phyloP scores from a whole-genome alignment of 75 land plant genomes.

The Pinus tabuliformis region DNA sequence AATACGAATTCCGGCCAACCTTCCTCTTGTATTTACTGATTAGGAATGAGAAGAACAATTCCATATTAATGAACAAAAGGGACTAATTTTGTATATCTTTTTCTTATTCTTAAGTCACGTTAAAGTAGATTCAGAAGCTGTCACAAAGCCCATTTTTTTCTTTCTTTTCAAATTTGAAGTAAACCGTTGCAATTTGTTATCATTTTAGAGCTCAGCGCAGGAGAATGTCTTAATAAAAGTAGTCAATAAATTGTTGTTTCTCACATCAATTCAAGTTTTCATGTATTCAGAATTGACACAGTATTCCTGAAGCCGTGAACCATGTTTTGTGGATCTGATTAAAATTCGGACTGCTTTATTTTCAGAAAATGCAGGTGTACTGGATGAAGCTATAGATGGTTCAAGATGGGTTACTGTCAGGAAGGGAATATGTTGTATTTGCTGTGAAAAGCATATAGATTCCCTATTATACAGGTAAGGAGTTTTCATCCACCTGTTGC shows the following conservation, averaged over 20 bases:
- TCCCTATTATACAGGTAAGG: conserved; percentile 82
- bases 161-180: neutral
- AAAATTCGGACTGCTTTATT: neutral
- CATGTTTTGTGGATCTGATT: neutral
- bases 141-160: neutral
- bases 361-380: conserved; percentile 19
- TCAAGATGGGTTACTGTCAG: conserved; percentile 71
- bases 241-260: neutral
- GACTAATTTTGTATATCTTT: neutral
- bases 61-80: neutral
- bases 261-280: neutral
- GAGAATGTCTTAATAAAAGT: neutral
- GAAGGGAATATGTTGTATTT: conserved; percentile 84
- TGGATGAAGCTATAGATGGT: conserved; percentile 42
- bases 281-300: neutral
- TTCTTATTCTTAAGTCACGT: neutral
- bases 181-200: neutral
- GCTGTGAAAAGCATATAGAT: conserved; percentile 74
- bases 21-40: no score
- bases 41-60: no score
- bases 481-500: neutral
- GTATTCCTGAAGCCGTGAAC: neutral
- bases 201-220: neutral
- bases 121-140: neutral
- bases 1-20: no score